Evolutionary conservation across 805 yeast genomes (phyloP).

Genomic region (Lipomyces kockii): DNA sequence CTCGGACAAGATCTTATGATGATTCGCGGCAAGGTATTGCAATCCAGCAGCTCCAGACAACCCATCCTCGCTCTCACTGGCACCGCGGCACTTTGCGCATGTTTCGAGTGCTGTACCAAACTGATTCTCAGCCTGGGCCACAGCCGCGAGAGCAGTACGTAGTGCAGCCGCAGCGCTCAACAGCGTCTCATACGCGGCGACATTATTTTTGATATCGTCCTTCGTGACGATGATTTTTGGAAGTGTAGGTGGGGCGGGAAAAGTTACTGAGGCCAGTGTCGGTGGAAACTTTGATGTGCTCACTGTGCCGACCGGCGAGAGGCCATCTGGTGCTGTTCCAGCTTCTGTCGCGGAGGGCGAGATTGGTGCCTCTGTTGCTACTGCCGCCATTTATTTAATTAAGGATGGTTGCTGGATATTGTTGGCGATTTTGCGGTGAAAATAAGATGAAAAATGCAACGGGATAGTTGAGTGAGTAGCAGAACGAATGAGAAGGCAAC

Average conservation of each 20-base stretch:
- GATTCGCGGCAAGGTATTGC: conserved; percentile 75
- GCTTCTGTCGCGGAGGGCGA: not conserved
- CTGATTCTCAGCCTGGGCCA: conserved; percentile 67
- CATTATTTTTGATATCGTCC: conserved; percentile 58
- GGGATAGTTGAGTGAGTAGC: not conserved
- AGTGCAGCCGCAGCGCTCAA: conserved; percentile 54
- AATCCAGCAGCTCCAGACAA: conserved; percentile 74
- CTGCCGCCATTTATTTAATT: not conserved
- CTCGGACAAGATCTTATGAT: conserved; percentile 69
- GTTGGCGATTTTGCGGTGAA: not conserved
- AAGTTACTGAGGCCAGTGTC: conserved; percentile 38
- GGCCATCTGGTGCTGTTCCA: conserved; percentile 8
- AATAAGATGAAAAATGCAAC: no score
- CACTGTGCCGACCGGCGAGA: conserved; percentile 32
- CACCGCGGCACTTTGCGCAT: conserved; percentile 65
- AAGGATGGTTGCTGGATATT: not conserved
- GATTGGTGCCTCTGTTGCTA: not conserved
- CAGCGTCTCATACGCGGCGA: conserved; percentile 55
- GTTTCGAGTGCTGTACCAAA: conserved; percentile 73
- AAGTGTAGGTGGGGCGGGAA: conserved; percentile 56
- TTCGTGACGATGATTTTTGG: conserved; percentile 44
- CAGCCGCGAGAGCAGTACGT: conserved; percentile 52
- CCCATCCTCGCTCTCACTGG: conserved; percentile 64
- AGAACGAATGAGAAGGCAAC: not conserved
- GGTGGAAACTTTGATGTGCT: conserved; percentile 33